Evolutionary conservation across 345 rosid genomes (phyloP).

Genomic region (Melaleuca alternifolia): DNA sequence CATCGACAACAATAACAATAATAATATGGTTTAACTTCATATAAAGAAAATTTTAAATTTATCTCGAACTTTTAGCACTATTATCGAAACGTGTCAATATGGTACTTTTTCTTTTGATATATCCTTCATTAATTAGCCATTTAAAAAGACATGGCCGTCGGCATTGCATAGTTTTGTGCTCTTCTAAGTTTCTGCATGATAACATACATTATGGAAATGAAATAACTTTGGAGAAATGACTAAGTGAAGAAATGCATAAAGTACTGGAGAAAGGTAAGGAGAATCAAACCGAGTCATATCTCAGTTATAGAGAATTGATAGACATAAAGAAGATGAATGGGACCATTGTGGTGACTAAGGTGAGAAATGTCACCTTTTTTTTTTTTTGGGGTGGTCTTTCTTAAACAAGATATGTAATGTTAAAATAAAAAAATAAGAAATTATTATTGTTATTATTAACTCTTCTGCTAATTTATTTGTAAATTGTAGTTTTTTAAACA

Average conservation of each 20-base stretch:
- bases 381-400: background rate
- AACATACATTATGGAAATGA: background rate
- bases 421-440: background rate
- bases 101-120: background rate
- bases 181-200: background rate
- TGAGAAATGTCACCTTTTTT: background rate
- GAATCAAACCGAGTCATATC: background rate
- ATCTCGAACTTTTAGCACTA: background rate
- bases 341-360: background rate
- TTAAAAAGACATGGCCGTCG: background rate
- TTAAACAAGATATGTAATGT: background rate
- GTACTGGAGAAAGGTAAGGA: background rate
- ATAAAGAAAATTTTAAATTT: background rate
- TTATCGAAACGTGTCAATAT: background rate
- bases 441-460: background rate
- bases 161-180: background rate
- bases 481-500: background rate
- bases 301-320: background rate
- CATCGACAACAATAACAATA: background rate
- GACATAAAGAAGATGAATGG: background rate
- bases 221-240: background rate
- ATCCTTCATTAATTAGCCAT: background rate
- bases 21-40: background rate
- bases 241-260: background rate
- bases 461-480: background rate